Base-by-base conservation (phyloP, 495 filamentous ascomycete species). In the Rusavskia elegans region DNA sequence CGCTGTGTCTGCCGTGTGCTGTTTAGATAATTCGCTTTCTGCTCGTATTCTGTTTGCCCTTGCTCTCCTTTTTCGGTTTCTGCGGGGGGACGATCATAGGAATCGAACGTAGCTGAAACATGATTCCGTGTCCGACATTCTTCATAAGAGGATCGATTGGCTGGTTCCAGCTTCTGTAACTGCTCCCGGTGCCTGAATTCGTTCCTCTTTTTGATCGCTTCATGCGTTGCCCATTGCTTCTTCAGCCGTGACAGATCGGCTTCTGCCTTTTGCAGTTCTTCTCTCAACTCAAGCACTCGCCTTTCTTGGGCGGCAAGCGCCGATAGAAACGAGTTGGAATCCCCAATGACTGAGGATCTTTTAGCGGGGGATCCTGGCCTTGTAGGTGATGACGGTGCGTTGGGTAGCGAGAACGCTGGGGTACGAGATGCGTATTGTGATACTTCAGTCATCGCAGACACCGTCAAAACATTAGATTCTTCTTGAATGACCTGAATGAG, bases 231-330 rank as follows among this genome's bases (percentile, higher is more conserved):
- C 86, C 87, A 84, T 60, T 92, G 85, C 54, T 78, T 83, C 66
- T 95, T 95, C 45, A 97, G 69, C 52, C 70, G 78, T 32, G 70
- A 66, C 52, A 98, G 69, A 35, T 95, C 87, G 4, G 65, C 62
- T 61, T 97, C 92, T 10, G 92, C 89, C 50, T 80, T 81, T 8
- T 69, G 64, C 13, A 98, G 72, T 63, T 96, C 92, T 64, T 97
- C 92, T 46, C 81, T 82, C 30, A 97, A 71, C 69, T 97, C 92
- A 40, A 98, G 69, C 6, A 98, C 90, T 49, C 79, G 80, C n/a
- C 92, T 80, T 63, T 98, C 92, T 65, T 96, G 89, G 5, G 87
- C 83, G 14, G 92, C 92, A 51, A 97, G 81, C 32, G 87, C 84
- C 36, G 86, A 86, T 39, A 98, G 78, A 55, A 95, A 83, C n/a